phyloP scores from a whole-genome alignment of 495 filamentous ascomycete genomes.

The Aspergillus incahuasiensis region DNA sequence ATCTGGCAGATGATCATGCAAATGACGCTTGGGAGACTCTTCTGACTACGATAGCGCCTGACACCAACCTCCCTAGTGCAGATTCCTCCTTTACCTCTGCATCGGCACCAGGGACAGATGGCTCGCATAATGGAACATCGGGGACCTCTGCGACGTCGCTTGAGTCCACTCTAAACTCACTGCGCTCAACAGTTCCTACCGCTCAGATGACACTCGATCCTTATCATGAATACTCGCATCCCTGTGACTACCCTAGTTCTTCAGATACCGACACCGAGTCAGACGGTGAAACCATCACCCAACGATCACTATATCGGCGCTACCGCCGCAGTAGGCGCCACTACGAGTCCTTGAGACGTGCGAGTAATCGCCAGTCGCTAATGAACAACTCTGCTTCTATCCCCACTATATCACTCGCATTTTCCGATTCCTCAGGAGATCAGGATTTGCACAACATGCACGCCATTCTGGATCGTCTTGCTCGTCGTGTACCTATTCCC shows the following conservation, averaged over 20 bases:
- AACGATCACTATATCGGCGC: slow-evolving; percentile 19
- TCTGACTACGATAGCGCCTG: slow-evolving; percentile 72
- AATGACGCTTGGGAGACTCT: slow-evolving; percentile 71
- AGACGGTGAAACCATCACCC: slow-evolving; percentile 22
- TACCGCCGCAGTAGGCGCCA: slow-evolving; percentile 18
- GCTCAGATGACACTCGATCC: slow-evolving; percentile 34
- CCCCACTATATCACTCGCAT: slow-evolving; percentile 33
- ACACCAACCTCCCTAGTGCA: slow-evolving; percentile 72
- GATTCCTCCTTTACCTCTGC: slow-evolving; percentile 76
- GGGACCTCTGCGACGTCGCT: slow-evolving; percentile 37
- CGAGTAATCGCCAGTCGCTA: slow-evolving; percentile 28
- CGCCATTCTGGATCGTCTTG: slow-evolving; percentile 60
- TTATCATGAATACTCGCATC: slow-evolving; percentile 39
- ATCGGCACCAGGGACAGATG: slow-evolving; percentile 42
- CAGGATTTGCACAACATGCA: slow-evolving; percentile 60
- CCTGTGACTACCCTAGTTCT: slow-evolving; percentile 38
- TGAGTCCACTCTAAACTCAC: slow-evolving; percentile 22
- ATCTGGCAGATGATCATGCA: slow-evolving; percentile 60
- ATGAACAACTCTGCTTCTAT: slow-evolving; percentile 39
- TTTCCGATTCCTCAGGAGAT: slow-evolving; percentile 28
- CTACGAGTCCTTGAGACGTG: slow-evolving; percentile 24
- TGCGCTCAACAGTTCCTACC: slow-evolving; percentile 17
- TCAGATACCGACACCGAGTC: slow-evolving; percentile 33
- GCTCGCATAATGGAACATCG: slow-evolving; percentile 23
- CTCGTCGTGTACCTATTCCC: slow-evolving; percentile 63